Evolutionary conservation across 2,329 filamentous ascomycete species (phyloP), one percentile per base, ranked within the genome.

Genomic region (Diaporthe nobilis): DNA sequence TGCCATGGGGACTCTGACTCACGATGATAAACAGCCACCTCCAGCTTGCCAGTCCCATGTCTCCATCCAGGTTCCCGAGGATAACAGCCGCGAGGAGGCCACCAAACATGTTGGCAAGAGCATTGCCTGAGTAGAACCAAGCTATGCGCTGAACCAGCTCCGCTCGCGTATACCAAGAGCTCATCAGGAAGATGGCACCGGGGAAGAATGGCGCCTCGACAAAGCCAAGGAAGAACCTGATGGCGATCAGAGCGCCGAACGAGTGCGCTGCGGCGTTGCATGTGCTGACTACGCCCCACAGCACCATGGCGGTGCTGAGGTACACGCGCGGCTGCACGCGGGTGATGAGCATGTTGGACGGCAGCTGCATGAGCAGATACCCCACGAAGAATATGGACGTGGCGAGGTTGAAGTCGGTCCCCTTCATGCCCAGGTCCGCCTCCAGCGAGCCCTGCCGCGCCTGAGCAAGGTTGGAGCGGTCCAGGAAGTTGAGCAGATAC

Each of bases 361-460:
- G 91, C 0, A 92, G 82, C 80, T 92, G 90, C 87, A 92, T 91
- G 17, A 91, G 82, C 0, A 92, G 83, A 78, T 92, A 92, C 4
- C 90, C 87, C 1, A 91, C 89, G 76, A 91, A 91, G 42, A 90
- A 83, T 78, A 90, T 88, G 76, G 86, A 87, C 6, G 87, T 89
- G 15, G 87, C 87, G 2, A 90, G 81, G 77, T 91, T 91, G 79
- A 89, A 91, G 65, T 92, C 88, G 2, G 88, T 91, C 10, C 89
- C 89, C 8, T 80, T 83, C 87, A 92, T 90, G 1, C 81, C 82
- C 0, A 92, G 82, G 74, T 92, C 90, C 31, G 83, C 74, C 75
- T 92, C 89, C 0, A 92, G 82, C 0, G 86, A 86, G 0, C 88
- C 89, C 44, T 90, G 85, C 5, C 90, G 85, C 0, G 89, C 89